Evolutionary conservation across 345 rosid genomes (phyloP).

Genomic region (Eucalyptus sp.): DNA sequence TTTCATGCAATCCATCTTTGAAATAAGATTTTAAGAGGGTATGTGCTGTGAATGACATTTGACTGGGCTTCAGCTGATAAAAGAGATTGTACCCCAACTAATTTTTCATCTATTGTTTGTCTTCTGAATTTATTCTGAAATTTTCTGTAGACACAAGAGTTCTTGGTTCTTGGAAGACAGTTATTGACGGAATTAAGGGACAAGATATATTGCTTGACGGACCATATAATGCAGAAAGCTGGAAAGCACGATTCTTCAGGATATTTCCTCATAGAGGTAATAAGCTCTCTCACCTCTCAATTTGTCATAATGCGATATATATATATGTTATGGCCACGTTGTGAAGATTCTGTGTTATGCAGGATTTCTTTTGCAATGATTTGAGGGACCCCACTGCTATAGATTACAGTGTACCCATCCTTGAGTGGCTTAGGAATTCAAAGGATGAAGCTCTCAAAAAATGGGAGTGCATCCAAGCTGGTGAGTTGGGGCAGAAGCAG

Average conservation of each 20-base stretch:
- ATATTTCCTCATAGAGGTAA: slow-evolving; percentile 84
- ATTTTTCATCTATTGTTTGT: neutral
- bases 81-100: neutral
- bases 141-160: slow-evolving; percentile 58
- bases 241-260: slow-evolving; percentile 67
- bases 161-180: slow-evolving; percentile 72
- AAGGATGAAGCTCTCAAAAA: slow-evolving; percentile 57
- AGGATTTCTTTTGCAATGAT: slow-evolving; percentile 79
- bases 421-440: slow-evolving; percentile 64
- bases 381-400: slow-evolving; percentile 47
- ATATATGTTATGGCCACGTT: neutral
- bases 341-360: neutral
- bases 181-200: slow-evolving; percentile 60
- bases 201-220: slow-evolving; percentile 65
- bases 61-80: neutral
- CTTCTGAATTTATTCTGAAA: neutral
- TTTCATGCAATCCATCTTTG: neutral
- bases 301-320: neutral
- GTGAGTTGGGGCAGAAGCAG: slow-evolving; percentile 46
- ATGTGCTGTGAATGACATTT: neutral
- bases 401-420: slow-evolving; percentile 65
- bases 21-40: neutral
- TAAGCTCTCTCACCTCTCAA: neutral
- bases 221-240: slow-evolving; percentile 69
- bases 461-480: slow-evolving; percentile 60